Percentiles rank a stretch among this genome's conserved stretches.
Evolutionary conservation across 129 eudicot species (phyloP).

Genomic region (Artemisia tridentata): DNA sequence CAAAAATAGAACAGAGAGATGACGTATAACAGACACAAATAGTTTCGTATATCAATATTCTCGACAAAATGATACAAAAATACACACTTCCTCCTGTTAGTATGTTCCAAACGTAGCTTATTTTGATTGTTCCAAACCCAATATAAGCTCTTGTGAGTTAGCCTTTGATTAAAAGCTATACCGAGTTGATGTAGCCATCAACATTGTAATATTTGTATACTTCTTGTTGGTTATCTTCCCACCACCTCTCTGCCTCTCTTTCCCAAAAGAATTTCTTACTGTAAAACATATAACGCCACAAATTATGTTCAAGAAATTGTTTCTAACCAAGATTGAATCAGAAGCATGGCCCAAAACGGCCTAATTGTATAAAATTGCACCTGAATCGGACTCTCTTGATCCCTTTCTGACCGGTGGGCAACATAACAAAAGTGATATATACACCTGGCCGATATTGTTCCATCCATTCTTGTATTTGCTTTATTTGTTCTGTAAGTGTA

Average conservation of each 20-base stretch:
- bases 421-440: conserved; percentile 46
- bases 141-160: background rate
- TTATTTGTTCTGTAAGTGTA: conserved; percentile 20
- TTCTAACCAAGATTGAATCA: conserved; percentile 7
- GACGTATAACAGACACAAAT: too few species aligned
- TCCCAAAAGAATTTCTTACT: conserved; percentile 54
- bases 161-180: conserved; percentile 3
- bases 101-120: too few species aligned
- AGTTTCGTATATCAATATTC: too few species aligned
- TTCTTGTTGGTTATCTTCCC: conserved; percentile 51
- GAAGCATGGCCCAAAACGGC: too few species aligned
- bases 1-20: too few species aligned
- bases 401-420: conserved; percentile 53
- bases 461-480: conserved; percentile 21
- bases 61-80: too few species aligned
- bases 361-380: conserved; percentile 16
- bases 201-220: conserved; percentile 47
- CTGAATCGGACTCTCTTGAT: conserved; percentile 67
- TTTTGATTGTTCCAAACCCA: too few species aligned
- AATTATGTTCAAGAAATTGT: background rate
- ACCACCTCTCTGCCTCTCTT: conserved; percentile 65
- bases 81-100: too few species aligned
- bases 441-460: conserved; percentile 60
- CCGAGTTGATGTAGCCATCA: conserved; percentile 44
- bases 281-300: conserved; percentile 23